A percentile compares a stretch with the other conserved stretches of the same genome.
phyloP scores from a whole-genome alignment of 306 rosid genomes.

The Mimosa pudica region DNA sequence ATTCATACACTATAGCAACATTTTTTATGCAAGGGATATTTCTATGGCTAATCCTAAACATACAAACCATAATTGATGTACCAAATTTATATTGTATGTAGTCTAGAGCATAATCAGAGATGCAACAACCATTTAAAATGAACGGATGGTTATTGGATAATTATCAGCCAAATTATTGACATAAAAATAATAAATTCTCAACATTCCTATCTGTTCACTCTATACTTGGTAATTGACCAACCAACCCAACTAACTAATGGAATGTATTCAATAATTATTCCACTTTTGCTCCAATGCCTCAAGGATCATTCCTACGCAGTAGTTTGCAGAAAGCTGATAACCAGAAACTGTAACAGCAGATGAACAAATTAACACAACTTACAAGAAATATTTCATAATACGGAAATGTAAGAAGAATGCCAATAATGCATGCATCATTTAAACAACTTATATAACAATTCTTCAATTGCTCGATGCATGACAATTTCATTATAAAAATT shows the following conservation, averaged over 20 bases:
- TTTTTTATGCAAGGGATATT: too few relatives aligned
- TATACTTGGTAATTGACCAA: not conserved
- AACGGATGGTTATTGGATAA: too few relatives aligned
- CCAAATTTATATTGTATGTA: too few relatives aligned
- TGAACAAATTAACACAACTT: not conserved
- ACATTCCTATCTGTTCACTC: too few relatives aligned
- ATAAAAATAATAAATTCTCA: too few relatives aligned
- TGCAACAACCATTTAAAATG: too few relatives aligned
- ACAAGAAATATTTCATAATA: not conserved
- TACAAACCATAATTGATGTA: too few relatives aligned
- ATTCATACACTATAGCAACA: too few relatives aligned
- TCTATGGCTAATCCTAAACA: too few relatives aligned
- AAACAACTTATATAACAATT: not conserved
- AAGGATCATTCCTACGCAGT: constrained; percentile 23
- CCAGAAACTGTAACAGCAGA: not conserved
- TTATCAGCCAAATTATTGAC: too few relatives aligned
- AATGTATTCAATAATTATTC: constrained; percentile 11
- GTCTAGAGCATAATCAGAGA: too few relatives aligned
- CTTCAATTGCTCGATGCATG: not conserved
- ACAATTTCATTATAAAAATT: not conserved
- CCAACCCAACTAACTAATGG: not conserved
- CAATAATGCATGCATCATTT: not conserved
- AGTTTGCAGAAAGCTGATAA: constrained; percentile 29
- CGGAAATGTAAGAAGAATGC: too few relatives aligned
- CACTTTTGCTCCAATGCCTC: constrained; percentile 37